Base-by-base conservation (phyloP, 2,329 filamentous ascomycete species). In the Albophoma yamanashiensis region DNA sequence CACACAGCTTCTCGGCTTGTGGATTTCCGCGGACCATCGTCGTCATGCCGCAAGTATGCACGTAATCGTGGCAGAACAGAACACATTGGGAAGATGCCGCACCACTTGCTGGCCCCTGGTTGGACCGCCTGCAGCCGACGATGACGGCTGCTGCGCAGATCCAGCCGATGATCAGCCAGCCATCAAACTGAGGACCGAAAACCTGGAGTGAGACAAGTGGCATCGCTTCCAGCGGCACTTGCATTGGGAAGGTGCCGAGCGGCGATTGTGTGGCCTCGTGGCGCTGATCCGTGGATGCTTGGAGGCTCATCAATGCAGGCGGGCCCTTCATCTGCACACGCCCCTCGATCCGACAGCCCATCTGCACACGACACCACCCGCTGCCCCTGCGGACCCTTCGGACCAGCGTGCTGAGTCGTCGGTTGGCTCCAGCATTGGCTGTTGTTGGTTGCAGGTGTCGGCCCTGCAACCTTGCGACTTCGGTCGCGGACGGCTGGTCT, bases 191-290 rank as follows among this genome's bases (percentile, higher is more conserved):
- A 40, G 39, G 34, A 5, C 53, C 27, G 6, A 36, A 20, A 20
- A n/a, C 36, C 34, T 40, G 53, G 38, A 31, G 40, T 38, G 42
- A 47, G 56, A 57, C 42, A 40, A 43, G 25, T 55, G 27, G 36
- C 53, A 55, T 20, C 39, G 55, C 59, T 20, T 53, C 17, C 45
- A 60, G 59, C 59, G 55, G 59, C 59, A 60, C 59, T 60, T 59
- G 38, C 38, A 59, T 61, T 61, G 60, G 60, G 60, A 61, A 61
- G 58, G 58, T 57, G 60, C 58, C 58, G 60, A 59, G 55, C 43
- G 34, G 60, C 58, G 36, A 22, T 27, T 39, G 42, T 22, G 50
- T 22, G 20, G 50, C 31, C 53, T 57, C n/a, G 31, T 38, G 38
- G 25, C 56, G 27, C 31, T 36, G 17, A 31, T 36, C 20, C 9